Conservation (phyloP, 306 rosid genomes). For the Sicyos edulis region DNA sequence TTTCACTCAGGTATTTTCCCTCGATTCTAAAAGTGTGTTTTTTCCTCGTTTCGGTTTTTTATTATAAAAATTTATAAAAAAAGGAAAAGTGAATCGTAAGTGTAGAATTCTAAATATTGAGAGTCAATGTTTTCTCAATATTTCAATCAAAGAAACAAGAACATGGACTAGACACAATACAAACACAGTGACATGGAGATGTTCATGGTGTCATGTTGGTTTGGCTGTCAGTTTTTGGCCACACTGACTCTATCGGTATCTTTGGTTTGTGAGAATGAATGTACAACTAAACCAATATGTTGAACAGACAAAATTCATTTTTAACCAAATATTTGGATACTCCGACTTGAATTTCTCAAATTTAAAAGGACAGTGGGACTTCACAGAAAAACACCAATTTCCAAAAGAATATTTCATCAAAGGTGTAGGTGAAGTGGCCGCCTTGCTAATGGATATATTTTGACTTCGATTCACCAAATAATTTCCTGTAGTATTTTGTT, state of each 20-base stretch:
- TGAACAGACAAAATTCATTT: background rate
- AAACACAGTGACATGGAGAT: background rate
- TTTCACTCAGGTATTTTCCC: slow-evolving; percentile 66
- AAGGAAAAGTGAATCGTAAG: background rate
- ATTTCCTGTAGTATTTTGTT: background rate
- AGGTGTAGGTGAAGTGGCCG: background rate
- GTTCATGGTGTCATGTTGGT: background rate
- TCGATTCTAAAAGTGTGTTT: background rate
- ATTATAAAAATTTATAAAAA: too few relatives aligned
- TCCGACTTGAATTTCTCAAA: background rate
- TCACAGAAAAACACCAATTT: background rate
- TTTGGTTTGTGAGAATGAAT: background rate
- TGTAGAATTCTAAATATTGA: background rate
- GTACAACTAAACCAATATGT: background rate
- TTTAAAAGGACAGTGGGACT: background rate
- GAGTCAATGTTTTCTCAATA: background rate
- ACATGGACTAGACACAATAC: slow-evolving; percentile 1
- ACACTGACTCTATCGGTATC: background rate
- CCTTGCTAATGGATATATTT: background rate
- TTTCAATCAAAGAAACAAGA: background rate
- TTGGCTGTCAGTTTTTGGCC: background rate
- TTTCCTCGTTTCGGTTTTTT: too few relatives aligned
- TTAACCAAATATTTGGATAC: background rate
- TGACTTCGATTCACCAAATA: background rate
- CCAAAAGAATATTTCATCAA: background rate